Conservation (phyloP, 139 green algal genomes). For the Chlorella vulgaris region DNA sequence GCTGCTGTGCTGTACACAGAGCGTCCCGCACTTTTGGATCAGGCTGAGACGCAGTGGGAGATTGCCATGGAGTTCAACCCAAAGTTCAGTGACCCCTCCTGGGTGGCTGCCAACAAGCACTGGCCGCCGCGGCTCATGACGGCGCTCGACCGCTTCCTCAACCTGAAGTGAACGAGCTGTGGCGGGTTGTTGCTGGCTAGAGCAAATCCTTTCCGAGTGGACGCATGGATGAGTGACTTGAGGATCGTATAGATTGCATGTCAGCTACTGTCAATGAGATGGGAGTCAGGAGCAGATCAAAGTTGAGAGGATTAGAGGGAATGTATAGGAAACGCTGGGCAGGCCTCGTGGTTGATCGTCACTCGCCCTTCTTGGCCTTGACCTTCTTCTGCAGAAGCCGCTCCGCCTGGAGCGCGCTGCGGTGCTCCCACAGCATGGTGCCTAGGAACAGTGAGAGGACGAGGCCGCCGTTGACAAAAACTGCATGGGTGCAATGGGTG, state of each 20-base stretch:
- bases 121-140: constrained; percentile 64
- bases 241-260: no score
- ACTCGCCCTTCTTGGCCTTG: neutral
- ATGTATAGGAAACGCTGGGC: no score
- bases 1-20: constrained; percentile 63
- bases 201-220: no score
- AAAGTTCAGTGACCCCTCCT: constrained; percentile 55
- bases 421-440: constrained; percentile 14
- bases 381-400: constrained; percentile 18
- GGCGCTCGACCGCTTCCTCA: constrained; percentile 67
- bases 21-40: constrained; percentile 39
- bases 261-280: no score
- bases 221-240: no score
- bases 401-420: constrained; percentile 19
- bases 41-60: constrained; percentile 71
- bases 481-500: neutral
- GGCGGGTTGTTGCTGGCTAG: no score
- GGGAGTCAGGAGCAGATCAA: no score
- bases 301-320: no score
- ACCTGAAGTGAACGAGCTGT: constrained; percentile 37
- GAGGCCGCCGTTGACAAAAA: constrained; percentile 26
- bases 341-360: neutral
- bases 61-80: constrained; percentile 68
- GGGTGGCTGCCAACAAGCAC: constrained; percentile 62
- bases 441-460: constrained; percentile 1